A percentile compares a stretch with the other conserved stretches of the same genome.
These are phyloP conservation scores for Coprinellus micaceus DNA, from an alignment of 768 basidiomycete species.

Conservation along the genomic window DNA sequence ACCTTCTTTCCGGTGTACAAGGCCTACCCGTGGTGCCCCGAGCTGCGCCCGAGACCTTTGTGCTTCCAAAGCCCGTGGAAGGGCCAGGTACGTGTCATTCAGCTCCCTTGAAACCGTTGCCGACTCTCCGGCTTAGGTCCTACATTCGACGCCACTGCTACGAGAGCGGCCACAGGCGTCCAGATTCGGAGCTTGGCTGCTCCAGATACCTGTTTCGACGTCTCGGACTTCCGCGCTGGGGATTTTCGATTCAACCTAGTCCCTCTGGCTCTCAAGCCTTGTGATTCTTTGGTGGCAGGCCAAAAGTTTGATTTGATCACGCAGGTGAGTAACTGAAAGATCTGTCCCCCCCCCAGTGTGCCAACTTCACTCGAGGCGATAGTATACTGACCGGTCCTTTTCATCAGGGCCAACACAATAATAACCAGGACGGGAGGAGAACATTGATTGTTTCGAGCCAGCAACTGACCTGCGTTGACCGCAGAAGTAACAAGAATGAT, in stretches of 20 bases:
- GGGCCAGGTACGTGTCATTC: conserved; percentile 1
- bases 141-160: conserved; percentile 27
- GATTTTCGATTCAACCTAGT: conserved; percentile 31
- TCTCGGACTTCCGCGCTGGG: conserved; percentile 28
- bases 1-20: background rate
- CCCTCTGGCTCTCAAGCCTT: conserved; percentile 22
- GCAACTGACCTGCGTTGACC: conserved; percentile 25
- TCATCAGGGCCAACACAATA: conserved; percentile 25
- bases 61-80: conserved; percentile 3
- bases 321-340: conserved; percentile 12
- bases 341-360: background rate
- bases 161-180: conserved; percentile 22
- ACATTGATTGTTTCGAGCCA: conserved; percentile 29
- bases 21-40: conserved; percentile 2
- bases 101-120: background rate
- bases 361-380: too few species aligned
- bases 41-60: conserved; percentile 1
- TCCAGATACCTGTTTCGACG: conserved; percentile 25
- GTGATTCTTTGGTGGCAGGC: conserved; percentile 22
- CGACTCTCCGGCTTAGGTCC: conserved; percentile 15
- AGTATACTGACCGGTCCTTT: background rate
- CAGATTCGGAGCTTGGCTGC: conserved; percentile 25
- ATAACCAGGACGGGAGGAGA: conserved; percentile 20
- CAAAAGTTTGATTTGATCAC: conserved; percentile 33
- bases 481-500: conserved; percentile 23